These are phyloP conservation scores for Pseudocercospora macadamiae DNA, from an alignment of 2,329 filamentous ascomycete species.

Conservation along the genomic window DNA sequence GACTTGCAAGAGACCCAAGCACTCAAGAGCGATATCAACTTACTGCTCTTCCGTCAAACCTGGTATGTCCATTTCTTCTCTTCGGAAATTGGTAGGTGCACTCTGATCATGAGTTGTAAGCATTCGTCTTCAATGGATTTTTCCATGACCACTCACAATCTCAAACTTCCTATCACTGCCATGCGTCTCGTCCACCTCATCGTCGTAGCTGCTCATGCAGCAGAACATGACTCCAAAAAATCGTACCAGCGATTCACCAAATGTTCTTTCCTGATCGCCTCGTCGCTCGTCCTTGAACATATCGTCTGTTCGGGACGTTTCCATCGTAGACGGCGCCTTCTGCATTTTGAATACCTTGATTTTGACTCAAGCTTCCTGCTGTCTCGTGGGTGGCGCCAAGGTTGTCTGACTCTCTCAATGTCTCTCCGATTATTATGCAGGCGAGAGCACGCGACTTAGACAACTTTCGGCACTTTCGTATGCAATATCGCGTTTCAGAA, in stretches of 20 bases:
- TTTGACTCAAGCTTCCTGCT: constrained; percentile 4
- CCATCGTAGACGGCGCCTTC: constrained; percentile 3
- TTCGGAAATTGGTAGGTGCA: constrained; percentile 38
- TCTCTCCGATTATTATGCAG: constrained; percentile 7
- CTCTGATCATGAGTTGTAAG: constrained; percentile 18
- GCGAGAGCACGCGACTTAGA: constrained; percentile 16
- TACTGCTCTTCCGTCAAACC: constrained; percentile 37
- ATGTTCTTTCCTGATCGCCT: constrained; percentile 9
- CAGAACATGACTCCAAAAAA: constrained; percentile 29
- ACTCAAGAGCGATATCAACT: constrained; percentile 3
- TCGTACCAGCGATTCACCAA: constrained; percentile 24
- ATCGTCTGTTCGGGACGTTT: not conserved
- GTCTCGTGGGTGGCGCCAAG: constrained; percentile 2
- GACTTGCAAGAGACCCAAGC: not conserved
- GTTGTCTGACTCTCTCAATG: constrained; percentile 18
- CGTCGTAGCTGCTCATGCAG: constrained; percentile 27
- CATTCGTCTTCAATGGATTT: not conserved
- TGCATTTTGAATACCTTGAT: not conserved
- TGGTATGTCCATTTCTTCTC: constrained; percentile 37
- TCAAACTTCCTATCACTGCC: constrained; percentile 18
- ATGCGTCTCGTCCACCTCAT: constrained; percentile 18
- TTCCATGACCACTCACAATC: constrained; percentile 25
- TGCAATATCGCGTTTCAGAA: constrained; percentile 6
- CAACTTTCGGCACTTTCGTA: constrained; percentile 10
- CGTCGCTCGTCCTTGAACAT: constrained; percentile 8